Percentiles rank a stretch among this genome's conserved stretches.
phyloP scores from a whole-genome alignment of 2,329 filamentous ascomycete species.

The Tolypocladium inflatum region DNA sequence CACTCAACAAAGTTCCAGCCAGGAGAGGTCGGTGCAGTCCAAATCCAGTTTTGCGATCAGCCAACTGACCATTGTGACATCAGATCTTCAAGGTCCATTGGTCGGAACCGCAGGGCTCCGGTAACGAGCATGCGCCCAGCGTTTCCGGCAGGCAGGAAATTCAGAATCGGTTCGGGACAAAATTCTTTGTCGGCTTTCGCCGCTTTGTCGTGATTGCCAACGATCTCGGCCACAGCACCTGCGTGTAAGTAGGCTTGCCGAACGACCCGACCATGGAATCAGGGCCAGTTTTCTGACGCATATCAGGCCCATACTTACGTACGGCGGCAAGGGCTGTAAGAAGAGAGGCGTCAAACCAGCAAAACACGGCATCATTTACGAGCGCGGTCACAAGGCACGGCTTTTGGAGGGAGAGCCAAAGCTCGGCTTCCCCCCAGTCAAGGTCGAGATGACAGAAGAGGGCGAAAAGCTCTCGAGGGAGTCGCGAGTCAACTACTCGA shows the following conservation, averaged over 20 bases:
- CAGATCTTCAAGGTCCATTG: conserved; percentile 48
- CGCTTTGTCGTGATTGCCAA: conserved; percentile 46
- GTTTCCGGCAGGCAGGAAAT: conserved; percentile 23
- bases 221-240: conserved; percentile 42
- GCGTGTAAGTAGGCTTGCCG: conserved; percentile 33
- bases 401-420: conserved; percentile 30
- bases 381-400: conserved; percentile 19
- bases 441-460: conserved; percentile 29
- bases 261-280: background rate
- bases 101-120: conserved; percentile 38
- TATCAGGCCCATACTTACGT: conserved; percentile 44
- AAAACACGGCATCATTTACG: conserved; percentile 45
- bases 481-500: conserved; percentile 50
- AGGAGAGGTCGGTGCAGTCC: conserved; percentile 24
- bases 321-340: conserved; percentile 39
- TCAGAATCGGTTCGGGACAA: conserved; percentile 23
- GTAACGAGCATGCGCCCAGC: conserved; percentile 18
- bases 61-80: background rate
- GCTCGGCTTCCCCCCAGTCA: conserved; percentile 38
- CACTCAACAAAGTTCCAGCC: conserved; percentile 28
- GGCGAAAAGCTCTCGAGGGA: conserved; percentile 36
- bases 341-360: conserved; percentile 43
- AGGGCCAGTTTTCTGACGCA: background rate
- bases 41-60: background rate
- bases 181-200: conserved; percentile 39